Conservation (phyloP, 2,329 filamentous ascomycete species). For the Dryadomyces sulphureus region DNA sequence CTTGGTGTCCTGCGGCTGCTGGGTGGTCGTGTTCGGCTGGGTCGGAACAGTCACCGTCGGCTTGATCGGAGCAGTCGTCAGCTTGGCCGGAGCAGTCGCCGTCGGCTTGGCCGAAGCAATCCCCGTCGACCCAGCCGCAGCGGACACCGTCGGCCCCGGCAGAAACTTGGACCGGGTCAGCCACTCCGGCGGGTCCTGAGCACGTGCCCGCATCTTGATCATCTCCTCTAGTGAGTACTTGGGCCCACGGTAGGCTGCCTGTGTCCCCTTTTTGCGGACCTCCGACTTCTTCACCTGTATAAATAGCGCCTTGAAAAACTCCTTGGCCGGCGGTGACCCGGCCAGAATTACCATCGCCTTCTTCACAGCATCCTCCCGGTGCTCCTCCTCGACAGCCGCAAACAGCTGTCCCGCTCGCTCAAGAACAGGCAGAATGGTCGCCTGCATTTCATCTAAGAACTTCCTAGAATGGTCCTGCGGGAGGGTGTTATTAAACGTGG, state of each 20-base stretch:
- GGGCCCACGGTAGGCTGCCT: not conserved
- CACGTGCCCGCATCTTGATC: not conserved
- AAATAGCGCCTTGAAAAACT: not conserved
- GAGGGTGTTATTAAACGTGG: not conserved
- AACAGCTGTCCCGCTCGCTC: constrained; percentile 1
- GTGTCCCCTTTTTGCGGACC: no score
- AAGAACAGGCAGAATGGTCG: constrained; percentile 3
- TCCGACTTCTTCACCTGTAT: not conserved
- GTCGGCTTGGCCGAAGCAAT: no score
- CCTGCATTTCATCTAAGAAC: not conserved
- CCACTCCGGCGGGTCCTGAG: not conserved
- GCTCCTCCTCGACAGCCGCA: not conserved
- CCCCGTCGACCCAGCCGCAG: no score
- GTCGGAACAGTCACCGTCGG: not conserved
- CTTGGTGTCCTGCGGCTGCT: not conserved
- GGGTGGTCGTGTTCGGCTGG: not conserved
- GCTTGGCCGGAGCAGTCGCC: no score
- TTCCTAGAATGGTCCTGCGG: not conserved
- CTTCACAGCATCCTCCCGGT: constrained; percentile 2
- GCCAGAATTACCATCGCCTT: not conserved
- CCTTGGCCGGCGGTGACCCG: not conserved
- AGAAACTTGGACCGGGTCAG: not conserved
- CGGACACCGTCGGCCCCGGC: not conserved
- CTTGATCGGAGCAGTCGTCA: no score
- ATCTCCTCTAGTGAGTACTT: not conserved